Base-by-base conservation (phyloP, 176 grass and related monocot species). In the Echinochloa phyllopogon region DNA sequence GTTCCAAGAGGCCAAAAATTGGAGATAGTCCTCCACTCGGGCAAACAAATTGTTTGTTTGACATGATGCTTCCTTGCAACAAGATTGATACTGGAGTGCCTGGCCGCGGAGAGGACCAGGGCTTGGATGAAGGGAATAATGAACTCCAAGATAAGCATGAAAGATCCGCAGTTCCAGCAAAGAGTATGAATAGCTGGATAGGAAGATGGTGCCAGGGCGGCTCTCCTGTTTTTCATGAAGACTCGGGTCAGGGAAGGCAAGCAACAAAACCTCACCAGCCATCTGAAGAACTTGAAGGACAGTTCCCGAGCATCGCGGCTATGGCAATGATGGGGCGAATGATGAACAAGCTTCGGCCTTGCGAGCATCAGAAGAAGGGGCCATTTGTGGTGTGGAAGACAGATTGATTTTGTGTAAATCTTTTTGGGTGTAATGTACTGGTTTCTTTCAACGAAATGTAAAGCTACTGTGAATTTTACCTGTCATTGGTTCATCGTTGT, bases 271-370 rank as follows among this genome's bases (percentile, higher is more conserved):
- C 55, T 77, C 65, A 76, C 3, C 17, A 64, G 21, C 39, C 38
- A 18, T 53, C 72, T 10, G 66, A 74, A 71, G 87, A 80, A 56
- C 24, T 83, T 59, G 66, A 88, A 75, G 80, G 63, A 10, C 93
- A 71, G 16, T 90, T 94, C 86, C 93, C 91, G 6, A 98, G 95
- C 89, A 89, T 98, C 47, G 69, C 61, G 6, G 93, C 95, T 57
- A 93, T 95, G 95, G 95, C 95, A 15, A 90, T 98, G 91, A 93
- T 98, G 89, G 95, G 95, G 13, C 88, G 83, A 61, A 80, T 75
- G 37, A 93, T 95, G 85, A 93, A 86, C 56, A 91, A 90, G 82
- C 63, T 89, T 48, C 87, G 85, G 20, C 89, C 93, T 0, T 91
- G 86, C 36, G 85, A 87, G 76, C 86, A 77, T 58, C 51, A 92